Evolutionary conservation across 2,329 filamentous ascomycete genomes (phyloP).

Genomic region (Pyricularia sp.): DNA sequence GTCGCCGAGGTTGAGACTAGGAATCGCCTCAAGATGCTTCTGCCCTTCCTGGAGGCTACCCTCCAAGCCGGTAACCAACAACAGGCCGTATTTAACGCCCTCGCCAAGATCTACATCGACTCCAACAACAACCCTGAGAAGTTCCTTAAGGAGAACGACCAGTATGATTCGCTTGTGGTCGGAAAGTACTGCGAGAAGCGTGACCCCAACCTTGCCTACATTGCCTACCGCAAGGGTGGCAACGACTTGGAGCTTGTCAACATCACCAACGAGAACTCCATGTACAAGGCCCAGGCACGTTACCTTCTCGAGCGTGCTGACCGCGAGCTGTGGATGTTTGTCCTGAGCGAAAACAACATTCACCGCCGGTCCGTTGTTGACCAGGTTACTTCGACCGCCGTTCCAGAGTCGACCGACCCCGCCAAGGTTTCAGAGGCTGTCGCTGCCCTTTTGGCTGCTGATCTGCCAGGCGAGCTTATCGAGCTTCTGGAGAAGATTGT

Average conservation of each 20-base stretch:
- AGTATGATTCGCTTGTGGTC: constrained; percentile 85
- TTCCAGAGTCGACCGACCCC: constrained; percentile 85
- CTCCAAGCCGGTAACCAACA: constrained; percentile 87
- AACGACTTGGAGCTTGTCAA: constrained; percentile 96
- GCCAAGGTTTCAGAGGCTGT: constrained; percentile 93
- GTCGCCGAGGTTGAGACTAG: constrained; percentile 91
- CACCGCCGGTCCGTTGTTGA: constrained; percentile 90
- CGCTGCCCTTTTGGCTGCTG: constrained; percentile 81
- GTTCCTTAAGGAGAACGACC: constrained; percentile 94
- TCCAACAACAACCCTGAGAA: constrained; percentile 97
- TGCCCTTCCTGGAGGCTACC: constrained; percentile 93
- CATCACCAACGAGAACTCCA: constrained; percentile 98
- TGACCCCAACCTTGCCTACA: constrained; percentile 90
- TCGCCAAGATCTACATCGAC: constrained; percentile 99
- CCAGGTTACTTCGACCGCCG: constrained; percentile 91
- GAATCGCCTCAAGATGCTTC: constrained; percentile 87
- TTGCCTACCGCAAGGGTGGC: constrained; percentile 92
- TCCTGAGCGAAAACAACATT: constrained; percentile 91
- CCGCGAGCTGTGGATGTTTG: constrained; percentile 85
- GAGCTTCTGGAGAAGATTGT: constrained; percentile 99
- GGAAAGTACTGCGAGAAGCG: constrained; percentile 99
- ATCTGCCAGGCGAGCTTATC: constrained; percentile 88
- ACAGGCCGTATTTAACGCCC: constrained; percentile 91
- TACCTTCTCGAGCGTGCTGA: constrained; percentile 91
- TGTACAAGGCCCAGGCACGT: constrained; percentile 96